A percentile compares a stretch with the other conserved stretches of the same genome.
Conservation (phyloP, 1,139 yeast genomes). For the Candida freyschussii region DNA sequence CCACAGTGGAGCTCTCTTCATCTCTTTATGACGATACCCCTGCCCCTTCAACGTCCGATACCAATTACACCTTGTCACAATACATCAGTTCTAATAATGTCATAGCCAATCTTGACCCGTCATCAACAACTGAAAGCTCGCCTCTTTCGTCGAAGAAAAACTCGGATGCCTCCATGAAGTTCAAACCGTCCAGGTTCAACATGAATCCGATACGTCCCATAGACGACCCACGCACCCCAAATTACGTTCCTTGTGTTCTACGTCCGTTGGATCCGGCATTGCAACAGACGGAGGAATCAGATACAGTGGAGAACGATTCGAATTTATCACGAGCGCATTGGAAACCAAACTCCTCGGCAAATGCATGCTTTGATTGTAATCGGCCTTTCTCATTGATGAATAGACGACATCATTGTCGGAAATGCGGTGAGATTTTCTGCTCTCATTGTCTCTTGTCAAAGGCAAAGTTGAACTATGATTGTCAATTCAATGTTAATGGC, state of each 20-base stretch:
- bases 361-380: constrained; percentile 61
- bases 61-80: constrained; percentile 12
- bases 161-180: constrained; percentile 22
- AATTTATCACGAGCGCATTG: constrained; percentile 54
- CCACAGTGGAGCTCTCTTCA: constrained; percentile 19
- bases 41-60: constrained; percentile 14
- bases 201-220: constrained; percentile 22
- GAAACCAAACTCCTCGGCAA: constrained; percentile 67
- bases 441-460: constrained; percentile 19
- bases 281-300: background rate
- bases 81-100: constrained; percentile 12
- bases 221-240: constrained; percentile 23
- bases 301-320: constrained; percentile 1
- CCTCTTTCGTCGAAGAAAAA: constrained; percentile 20
- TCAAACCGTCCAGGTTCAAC: constrained; percentile 16
- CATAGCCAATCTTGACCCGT: constrained; percentile 14
- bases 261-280: constrained; percentile 12
- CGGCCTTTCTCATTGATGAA: constrained; percentile 65
- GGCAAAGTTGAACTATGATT: constrained; percentile 19
- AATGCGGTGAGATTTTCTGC: constrained; percentile 90
- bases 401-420: constrained; percentile 89
- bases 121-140: constrained; percentile 7
- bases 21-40: constrained; percentile 8
- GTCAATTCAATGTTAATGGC: constrained; percentile 21
- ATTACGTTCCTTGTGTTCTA: constrained; percentile 25